Base-by-base conservation (phyloP, 1,284 basidiomycete genomes). In the Malassezia nana region DNA sequence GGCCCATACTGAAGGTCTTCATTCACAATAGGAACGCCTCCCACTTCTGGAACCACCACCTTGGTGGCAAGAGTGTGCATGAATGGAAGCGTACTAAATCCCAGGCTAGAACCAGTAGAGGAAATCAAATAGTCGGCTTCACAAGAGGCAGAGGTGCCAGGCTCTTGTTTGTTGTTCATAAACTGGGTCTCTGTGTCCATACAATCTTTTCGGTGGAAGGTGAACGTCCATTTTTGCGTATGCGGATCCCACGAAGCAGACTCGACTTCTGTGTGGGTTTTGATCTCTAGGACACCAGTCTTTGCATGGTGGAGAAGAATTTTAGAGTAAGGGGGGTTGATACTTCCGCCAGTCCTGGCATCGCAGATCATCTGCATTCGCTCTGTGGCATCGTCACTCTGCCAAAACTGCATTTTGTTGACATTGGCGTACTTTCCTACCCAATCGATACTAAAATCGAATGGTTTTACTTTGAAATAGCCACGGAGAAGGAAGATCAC, bases 341-440 rank as follows among this genome's bases (percentile, higher is more conserved):
- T 68, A 30, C 62, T 68, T 3, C 71, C 72, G 2, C 74, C 74
- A 22, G 67, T 58, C 6, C 74, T 60, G 3, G 74, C 73, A 0
- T 46, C 24, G 15, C 59, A 59, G 30, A 76, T 59, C 48, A 64
- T 62, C 1, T 47, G 25, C 10, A 63, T 46, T 0, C 75, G 65
- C 26, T 56, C 62, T 12, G 38, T 13, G 2, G 60, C 60, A 31
- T 62, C 59, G 6, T 65, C 61, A 24, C 59, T 65, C 45, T 68
- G 66, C 67, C 67, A 76, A 56, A 75, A 75, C 3, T 62, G 62
- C 63, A 72, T 72, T 57, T 69, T 65, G 45, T 61, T 49, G 16
- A 64, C 54, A 48, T 72, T 67, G 28, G 65, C 63, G 52, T 64
- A 73, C 26, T 66, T 58, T 33, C 63, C 67, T 30, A 72, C 59